Percentiles rank a stretch among this genome's conserved stretches.
These are phyloP conservation scores for Stenogyne calaminthoides DNA, from an alignment of 305 asterid species.

Conservation along the genomic window DNA sequence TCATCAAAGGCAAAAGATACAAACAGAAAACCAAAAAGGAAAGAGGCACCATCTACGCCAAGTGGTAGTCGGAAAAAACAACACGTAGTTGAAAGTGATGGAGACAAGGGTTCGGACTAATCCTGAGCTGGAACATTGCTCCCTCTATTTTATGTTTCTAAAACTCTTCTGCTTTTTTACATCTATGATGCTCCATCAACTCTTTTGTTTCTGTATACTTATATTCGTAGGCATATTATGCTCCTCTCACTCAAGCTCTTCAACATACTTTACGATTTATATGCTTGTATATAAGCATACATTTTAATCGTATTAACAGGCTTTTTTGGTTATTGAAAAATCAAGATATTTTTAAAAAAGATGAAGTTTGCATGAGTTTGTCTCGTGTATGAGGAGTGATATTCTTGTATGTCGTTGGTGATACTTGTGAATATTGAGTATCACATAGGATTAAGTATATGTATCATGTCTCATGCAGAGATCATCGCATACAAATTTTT, in stretches of 20 bases:
- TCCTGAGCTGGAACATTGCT: background rate
- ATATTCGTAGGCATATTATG: background rate
- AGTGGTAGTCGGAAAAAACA: slow-evolving; percentile 41
- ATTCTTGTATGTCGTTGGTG: too few relatives aligned
- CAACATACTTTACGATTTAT: background rate
- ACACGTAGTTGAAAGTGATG: slow-evolving; percentile 43
- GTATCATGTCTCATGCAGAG: too few relatives aligned
- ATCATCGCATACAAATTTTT: too few relatives aligned
- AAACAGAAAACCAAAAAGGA: slow-evolving; percentile 55
- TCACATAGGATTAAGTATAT: too few relatives aligned
- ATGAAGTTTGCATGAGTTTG: too few relatives aligned
- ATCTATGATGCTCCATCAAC: slow-evolving; percentile 3
- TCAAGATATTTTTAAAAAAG: too few relatives aligned
- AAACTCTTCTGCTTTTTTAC: background rate
- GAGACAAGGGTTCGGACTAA: slow-evolving; percentile 41
- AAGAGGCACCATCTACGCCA: slow-evolving; percentile 54
- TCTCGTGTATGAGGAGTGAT: too few relatives aligned
- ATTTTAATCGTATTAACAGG: background rate
- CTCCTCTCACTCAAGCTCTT: background rate
- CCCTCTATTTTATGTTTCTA: slow-evolving; percentile 22
- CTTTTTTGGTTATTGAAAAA: background rate
- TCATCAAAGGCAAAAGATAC: slow-evolving; percentile 47
- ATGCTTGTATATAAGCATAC: slow-evolving; percentile 6
- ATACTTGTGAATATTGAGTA: too few relatives aligned
- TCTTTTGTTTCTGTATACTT: slow-evolving; percentile 3